Evolutionary conservation across 495 filamentous ascomycete species (phyloP).

Genomic region (Endocarpon pusillum): DNA sequence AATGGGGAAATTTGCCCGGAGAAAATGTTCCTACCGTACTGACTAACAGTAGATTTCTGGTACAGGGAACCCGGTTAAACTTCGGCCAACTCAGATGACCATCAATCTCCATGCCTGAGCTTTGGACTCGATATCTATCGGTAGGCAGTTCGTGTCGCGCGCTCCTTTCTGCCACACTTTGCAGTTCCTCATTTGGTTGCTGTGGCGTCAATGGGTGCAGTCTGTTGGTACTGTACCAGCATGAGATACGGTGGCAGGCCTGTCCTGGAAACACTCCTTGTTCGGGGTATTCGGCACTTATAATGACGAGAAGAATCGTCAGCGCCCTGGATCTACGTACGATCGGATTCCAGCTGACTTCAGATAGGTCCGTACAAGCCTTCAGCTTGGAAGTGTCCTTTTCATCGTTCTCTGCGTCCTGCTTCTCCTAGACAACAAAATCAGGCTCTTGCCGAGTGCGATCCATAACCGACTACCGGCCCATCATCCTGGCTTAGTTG

Average conservation of each 20-base stretch:
- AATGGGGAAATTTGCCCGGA: too few species aligned
- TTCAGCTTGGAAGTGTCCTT: constrained; percentile 58
- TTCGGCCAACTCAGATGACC: too few species aligned
- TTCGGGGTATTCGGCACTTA: too few species aligned
- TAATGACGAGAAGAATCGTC: constrained; percentile 1
- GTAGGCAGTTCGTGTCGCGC: constrained; percentile 17
- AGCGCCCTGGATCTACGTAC: neutral
- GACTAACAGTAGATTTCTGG: too few species aligned
- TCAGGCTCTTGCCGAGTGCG: constrained; percentile 62
- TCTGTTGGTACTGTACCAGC: neutral
- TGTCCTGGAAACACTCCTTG: too few species aligned
- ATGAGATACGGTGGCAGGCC: neutral
- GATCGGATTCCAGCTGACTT: neutral
- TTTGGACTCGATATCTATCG: too few species aligned
- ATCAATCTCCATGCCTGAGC: too few species aligned
- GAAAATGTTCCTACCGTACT: too few species aligned
- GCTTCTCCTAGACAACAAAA: constrained; percentile 64
- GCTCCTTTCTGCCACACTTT: constrained; percentile 1
- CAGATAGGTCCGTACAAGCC: constrained; percentile 52
- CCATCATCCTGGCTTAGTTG: constrained; percentile 62
- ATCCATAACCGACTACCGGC: constrained; percentile 69
- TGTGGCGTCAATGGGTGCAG: constrained; percentile 5
- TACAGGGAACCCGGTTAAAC: too few species aligned
- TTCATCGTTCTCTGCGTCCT: constrained; percentile 49
- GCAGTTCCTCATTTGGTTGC: constrained; percentile 3